Evolutionary conservation across 176 grass and related monocot species (phyloP), one percentile per base, ranked within the genome.

Genomic region (Alloteropsis semialata): DNA sequence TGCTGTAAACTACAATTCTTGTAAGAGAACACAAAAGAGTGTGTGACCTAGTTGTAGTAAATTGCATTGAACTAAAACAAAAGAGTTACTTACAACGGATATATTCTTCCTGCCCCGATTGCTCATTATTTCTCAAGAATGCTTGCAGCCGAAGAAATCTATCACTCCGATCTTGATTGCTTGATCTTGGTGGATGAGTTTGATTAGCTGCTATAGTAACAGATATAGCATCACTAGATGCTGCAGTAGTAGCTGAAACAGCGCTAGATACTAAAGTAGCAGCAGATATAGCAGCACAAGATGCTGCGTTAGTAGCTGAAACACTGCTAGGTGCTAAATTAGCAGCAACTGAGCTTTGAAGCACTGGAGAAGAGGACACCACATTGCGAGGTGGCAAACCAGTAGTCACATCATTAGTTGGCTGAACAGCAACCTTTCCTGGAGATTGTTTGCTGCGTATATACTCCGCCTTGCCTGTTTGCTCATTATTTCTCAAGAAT

Each of bases 51-150:
- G 42, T 69, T 57, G 29, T 9, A 15, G 56, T 60, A 27, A 84
- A 46, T 73, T 72, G 44, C 38, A 82, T 14, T 59, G 56, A 77
- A 39, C n/a, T 68, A 33, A 82, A 64, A 19, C 50, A 41, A 46
- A 67, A 84, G 19, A 64, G 53, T 76, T 38, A 60, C 96, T 94
- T 95, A 99, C 96, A 89, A 66, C 39, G n/a, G 34, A 96, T 42
- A 66, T 93, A 96, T 32, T 99, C 96, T 82, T 96, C 91, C 77
- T 89, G 93, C 42, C 82, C 83, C 48, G 96, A 96, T 64, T 99
- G 91, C 56, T 99, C 91, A 15, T 90, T 90, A 63, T 54, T 87
- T 61, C 83, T 93, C 87, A 96, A 83, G 85, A 94, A 99, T 27
- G 63, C 63, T 69, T 99, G 96, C 56, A 99, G 69, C 55, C 57